Conservation (phyloP, 495 filamentous ascomycete genomes). For the Gamarada debralockiae region DNA sequence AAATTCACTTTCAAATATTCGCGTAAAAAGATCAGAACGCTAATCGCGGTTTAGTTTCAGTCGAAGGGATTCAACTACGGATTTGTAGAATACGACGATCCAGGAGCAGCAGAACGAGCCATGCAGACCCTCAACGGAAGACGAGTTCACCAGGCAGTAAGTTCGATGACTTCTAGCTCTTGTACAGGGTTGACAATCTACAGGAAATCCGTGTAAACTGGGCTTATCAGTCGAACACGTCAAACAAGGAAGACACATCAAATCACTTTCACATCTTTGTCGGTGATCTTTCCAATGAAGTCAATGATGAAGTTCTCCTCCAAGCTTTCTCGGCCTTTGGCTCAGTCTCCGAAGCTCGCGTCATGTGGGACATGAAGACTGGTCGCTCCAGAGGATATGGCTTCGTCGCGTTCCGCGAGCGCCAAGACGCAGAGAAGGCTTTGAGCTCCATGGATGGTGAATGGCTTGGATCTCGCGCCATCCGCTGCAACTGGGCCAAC, state of each 20-base stretch:
- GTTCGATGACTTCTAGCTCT: slow-evolving; percentile 24
- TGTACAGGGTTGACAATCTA: slow-evolving; percentile 11
- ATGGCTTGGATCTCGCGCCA: slow-evolving; percentile 97
- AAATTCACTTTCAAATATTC: background rate
- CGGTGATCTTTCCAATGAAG: slow-evolving; percentile 96
- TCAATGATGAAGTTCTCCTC: slow-evolving; percentile 92
- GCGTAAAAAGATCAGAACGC: slow-evolving; percentile 11
- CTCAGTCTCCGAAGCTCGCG: slow-evolving; percentile 94
- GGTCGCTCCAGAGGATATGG: slow-evolving; percentile 96
- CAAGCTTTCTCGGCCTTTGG: slow-evolving; percentile 98
- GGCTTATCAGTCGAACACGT: slow-evolving; percentile 96
- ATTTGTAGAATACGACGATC: slow-evolving; percentile 98
- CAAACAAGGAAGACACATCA: slow-evolving; percentile 95
- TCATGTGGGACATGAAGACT: slow-evolving; percentile 99
- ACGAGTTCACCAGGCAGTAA: slow-evolving; percentile 89
- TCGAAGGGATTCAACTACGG: slow-evolving; percentile 98
- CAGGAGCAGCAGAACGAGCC: slow-evolving; percentile 89
- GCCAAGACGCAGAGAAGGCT: slow-evolving; percentile 91
- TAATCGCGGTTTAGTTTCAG: slow-evolving; percentile 42
- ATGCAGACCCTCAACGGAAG: slow-evolving; percentile 97
- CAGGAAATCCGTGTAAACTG: slow-evolving; percentile 99
- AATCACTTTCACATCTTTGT: slow-evolving; percentile 99
- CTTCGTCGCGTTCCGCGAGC: slow-evolving; percentile 97
- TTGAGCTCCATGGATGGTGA: slow-evolving; percentile 98
- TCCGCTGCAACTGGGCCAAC: slow-evolving; percentile 99